Conservation (phyloP, 768 basidiomycete species). For the Trametes gibbosa region DNA sequence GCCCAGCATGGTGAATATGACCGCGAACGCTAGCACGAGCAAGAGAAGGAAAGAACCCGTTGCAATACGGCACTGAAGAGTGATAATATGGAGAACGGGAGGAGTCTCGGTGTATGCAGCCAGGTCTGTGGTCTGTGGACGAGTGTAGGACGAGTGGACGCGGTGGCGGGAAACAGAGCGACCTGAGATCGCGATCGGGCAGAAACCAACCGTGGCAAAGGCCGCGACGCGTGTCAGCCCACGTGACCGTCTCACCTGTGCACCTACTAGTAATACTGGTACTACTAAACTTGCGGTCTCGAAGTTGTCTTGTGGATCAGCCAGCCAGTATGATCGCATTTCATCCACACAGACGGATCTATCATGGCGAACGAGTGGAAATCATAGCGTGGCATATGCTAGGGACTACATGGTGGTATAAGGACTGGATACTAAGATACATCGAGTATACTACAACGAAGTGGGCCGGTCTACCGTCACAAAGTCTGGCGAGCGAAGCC, state of each 20-base stretch:
- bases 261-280: too few species aligned
- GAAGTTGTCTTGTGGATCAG: too few species aligned
- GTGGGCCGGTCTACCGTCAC: neutral
- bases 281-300: too few species aligned
- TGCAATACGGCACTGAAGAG: neutral
- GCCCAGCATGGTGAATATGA: constrained; percentile 26
- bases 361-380: too few species aligned
- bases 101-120: neutral
- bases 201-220: constrained; percentile 17
- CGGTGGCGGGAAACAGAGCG: neutral
- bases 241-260: constrained; percentile 20
- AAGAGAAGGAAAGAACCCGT: neutral
- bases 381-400: neutral
- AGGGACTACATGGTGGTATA: neutral
- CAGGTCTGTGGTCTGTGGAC: neutral
- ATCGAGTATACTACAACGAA: neutral
- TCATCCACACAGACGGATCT: too few species aligned
- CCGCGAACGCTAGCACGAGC: neutral
- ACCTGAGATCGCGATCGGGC: constrained; percentile 11
- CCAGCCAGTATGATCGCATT: too few species aligned
- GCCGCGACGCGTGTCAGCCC: constrained; percentile 12
- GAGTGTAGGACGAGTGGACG: neutral
- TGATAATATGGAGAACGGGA: neutral
- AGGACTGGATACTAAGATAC: neutral
- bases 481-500: neutral